phyloP scores from a whole-genome alignment of 768 basidiomycete species.

The Baorangia bicolor region DNA sequence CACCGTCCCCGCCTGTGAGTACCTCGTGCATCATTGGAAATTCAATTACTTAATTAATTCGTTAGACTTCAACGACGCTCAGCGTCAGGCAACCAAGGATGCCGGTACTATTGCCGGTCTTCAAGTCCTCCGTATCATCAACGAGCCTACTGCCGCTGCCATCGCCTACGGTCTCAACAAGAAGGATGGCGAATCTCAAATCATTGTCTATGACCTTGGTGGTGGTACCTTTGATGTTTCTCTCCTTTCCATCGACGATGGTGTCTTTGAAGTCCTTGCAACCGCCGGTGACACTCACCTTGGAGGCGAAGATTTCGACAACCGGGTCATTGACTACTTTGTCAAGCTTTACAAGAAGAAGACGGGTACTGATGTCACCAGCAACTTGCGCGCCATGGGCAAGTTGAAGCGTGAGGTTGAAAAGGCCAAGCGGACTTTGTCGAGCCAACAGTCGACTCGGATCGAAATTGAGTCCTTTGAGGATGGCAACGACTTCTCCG shows the following conservation, averaged over 20 bases:
- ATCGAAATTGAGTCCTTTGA: constrained; percentile 97
- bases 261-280: constrained; percentile 87
- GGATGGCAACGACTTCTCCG: constrained; percentile 94
- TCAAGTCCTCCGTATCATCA: constrained; percentile 94
- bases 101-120: constrained; percentile 95
- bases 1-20: constrained; percentile 91
- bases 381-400: constrained; percentile 80
- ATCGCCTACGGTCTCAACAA: constrained; percentile 99
- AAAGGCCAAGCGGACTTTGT: constrained; percentile 92
- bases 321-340: constrained; percentile 88
- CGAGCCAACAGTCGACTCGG: constrained; percentile 84
- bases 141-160: constrained; percentile 95
- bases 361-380: constrained; percentile 79
- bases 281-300: constrained; percentile 95
- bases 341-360: constrained; percentile 91
- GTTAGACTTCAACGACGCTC: constrained; percentile 98
- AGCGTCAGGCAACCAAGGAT: constrained; percentile 98
- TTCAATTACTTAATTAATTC: constrained; percentile 20
- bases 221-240: constrained; percentile 99
- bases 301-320: constrained; percentile 95
- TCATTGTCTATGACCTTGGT: constrained; percentile 97
- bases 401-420: constrained; percentile 94
- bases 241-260: constrained; percentile 90
- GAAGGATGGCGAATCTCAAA: constrained; percentile 90
- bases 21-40: neutral